Conservation (phyloP, 1,284 basidiomycete species). For the Wallemia hederae region DNA sequence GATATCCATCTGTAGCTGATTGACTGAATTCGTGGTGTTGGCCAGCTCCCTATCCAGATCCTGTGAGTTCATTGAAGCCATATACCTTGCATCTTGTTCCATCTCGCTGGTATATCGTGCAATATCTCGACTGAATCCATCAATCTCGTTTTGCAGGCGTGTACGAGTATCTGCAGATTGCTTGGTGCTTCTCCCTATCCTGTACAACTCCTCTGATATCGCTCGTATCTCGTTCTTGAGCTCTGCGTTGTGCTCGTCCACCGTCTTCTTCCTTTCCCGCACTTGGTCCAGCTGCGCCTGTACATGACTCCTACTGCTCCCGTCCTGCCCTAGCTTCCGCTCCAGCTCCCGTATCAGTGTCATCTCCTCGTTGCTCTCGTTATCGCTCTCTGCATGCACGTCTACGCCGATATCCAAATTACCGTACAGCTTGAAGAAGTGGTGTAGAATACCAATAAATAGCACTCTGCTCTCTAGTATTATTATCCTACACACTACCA, state of each 20-base stretch:
- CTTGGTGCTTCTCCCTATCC: no score
- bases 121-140: neutral
- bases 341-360: no score
- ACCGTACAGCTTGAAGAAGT: neutral
- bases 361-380: neutral
- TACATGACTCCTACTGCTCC: no score
- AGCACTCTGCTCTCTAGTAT: neutral
- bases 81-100: neutral
- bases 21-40: neutral
- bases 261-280: no score
- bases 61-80: neutral
- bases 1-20: neutral
- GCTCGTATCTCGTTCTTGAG: no score
- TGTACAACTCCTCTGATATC: no score
- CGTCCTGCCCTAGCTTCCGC: no score
- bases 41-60: neutral
- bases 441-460: neutral
- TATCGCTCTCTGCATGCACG: neutral
- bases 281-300: no score
- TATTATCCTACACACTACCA: neutral
- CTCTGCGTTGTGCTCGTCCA: no score
- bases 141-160: no score
- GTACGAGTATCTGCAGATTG: no score
- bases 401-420: neutral
- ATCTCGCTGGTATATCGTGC: neutral